Evolutionary conservation across 257 asterid species (phyloP).

Genomic region (Ligustrum vulgare): DNA sequence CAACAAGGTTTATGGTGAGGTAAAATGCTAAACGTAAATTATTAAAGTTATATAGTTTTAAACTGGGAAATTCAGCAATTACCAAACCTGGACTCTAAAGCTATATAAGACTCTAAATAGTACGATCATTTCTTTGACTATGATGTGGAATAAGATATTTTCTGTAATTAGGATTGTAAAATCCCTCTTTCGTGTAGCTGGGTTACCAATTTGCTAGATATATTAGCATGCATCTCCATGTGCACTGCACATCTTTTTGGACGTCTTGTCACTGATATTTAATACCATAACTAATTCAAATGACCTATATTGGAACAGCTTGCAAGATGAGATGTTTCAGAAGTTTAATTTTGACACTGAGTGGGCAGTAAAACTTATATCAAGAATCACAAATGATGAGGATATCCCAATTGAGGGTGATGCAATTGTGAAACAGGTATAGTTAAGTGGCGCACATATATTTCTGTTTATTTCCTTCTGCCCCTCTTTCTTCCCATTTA

Average conservation of each 20-base stretch:
- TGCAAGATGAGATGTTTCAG: conserved; percentile 98
- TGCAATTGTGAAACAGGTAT: conserved; percentile 84
- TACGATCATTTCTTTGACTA: neutral
- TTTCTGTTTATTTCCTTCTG: conserved; percentile 19
- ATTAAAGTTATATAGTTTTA: neutral
- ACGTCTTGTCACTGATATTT: neutral
- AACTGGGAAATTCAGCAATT: neutral
- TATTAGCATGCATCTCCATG: neutral
- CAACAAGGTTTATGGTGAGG: conserved; percentile 99
- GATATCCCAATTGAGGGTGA: conserved; percentile 91
- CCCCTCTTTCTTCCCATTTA: neutral
- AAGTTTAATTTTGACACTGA: conserved; percentile 94
- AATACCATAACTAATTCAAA: conserved; percentile 19
- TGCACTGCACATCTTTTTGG: neutral
- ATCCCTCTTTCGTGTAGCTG: neutral
- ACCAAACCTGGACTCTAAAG: neutral
- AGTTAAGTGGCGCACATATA: neutral
- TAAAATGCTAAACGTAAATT: conserved; percentile 28
- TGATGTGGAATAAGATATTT: neutral
- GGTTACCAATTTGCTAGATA: neutral
- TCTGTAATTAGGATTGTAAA: neutral
- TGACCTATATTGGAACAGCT: conserved; percentile 46
- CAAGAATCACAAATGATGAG: conserved; percentile 85
- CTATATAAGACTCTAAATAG: neutral
- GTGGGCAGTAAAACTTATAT: conserved; percentile 94